A percentile compares a stretch with the other conserved stretches of the same genome.
phyloP scores from a whole-genome alignment of 2,329 filamentous ascomycete species.

The Cordyceps cicadae region DNA sequence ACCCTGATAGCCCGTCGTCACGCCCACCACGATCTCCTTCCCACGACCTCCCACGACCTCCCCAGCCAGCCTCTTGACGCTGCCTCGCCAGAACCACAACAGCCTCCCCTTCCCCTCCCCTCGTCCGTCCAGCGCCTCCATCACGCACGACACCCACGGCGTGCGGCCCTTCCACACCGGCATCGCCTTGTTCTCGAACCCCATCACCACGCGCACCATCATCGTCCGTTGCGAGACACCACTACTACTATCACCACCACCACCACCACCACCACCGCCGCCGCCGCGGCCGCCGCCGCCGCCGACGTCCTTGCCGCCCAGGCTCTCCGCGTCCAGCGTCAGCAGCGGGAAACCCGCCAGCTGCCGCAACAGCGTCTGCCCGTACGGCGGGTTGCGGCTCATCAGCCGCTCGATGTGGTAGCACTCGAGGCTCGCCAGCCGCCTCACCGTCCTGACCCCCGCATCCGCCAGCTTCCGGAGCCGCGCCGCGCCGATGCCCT shows the following conservation, averaged over 20 bases:
- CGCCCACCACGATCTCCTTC: constrained; percentile 46
- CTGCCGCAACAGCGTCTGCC: constrained; percentile 56
- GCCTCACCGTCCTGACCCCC: constrained; percentile 63
- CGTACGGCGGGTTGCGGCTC: constrained; percentile 76
- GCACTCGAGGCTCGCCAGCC: constrained; percentile 58
- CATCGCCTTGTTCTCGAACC: constrained; percentile 59
- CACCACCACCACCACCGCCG: background rate
- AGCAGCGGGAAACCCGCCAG: constrained; percentile 62
- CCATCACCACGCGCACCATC: constrained; percentile 56
- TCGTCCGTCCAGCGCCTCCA: constrained; percentile 34
- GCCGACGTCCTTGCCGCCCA: background rate
- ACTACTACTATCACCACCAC: background rate
- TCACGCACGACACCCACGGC: constrained; percentile 66
- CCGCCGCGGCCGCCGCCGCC: too few species aligned
- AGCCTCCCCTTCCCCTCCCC: constrained; percentile 30
- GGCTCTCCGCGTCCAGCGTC: constrained; percentile 24
- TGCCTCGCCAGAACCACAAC: constrained; percentile 58
- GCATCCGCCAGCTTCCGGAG: constrained; percentile 64
- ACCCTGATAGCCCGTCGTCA: constrained; percentile 42
- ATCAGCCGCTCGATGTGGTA: constrained; percentile 69
- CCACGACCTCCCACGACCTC: constrained; percentile 29
- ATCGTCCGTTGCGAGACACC: background rate
- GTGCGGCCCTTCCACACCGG: constrained; percentile 55
- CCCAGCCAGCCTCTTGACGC: constrained; percentile 50
- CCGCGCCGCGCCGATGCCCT: constrained; percentile 66